Percentiles rank a stretch among this genome's conserved stretches.
phyloP scores from a whole-genome alignment of 2,329 filamentous ascomycete genomes.

The Penicillium oxalicum region DNA sequence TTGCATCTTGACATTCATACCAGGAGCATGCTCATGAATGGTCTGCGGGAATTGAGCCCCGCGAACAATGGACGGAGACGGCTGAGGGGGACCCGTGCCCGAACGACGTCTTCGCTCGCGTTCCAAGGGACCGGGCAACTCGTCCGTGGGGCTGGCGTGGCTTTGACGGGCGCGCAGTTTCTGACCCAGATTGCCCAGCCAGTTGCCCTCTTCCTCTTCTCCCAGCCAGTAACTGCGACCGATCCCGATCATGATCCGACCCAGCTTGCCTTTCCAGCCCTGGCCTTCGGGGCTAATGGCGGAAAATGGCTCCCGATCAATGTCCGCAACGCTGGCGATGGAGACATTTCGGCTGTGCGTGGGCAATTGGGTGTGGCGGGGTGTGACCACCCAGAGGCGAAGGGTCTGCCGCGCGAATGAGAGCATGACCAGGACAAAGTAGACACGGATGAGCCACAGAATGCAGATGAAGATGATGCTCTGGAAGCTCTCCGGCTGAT shows the following conservation, averaged over 20 bases:
- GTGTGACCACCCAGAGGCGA: slow-evolving; percentile 50
- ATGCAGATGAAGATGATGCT: slow-evolving; percentile 70
- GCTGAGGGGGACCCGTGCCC: slow-evolving; percentile 52
- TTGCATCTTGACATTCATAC: slow-evolving; percentile 34
- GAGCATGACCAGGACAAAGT: slow-evolving; percentile 79
- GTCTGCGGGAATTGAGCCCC: slow-evolving; percentile 31
- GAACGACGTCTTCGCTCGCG: slow-evolving; percentile 56
- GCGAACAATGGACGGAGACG: slow-evolving; percentile 34
- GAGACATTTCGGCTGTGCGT: slow-evolving; percentile 41
- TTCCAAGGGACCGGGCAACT: slow-evolving; percentile 43
- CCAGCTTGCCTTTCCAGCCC: slow-evolving; percentile 72
- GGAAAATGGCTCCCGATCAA: slow-evolving; percentile 63
- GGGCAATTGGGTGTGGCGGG: slow-evolving; percentile 35
- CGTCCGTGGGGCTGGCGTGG: slow-evolving; percentile 29
- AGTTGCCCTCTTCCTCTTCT: slow-evolving; percentile 56
- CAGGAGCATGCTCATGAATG: slow-evolving; percentile 24
- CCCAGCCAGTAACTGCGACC: slow-evolving; percentile 78
- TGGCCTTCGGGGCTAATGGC: slow-evolving; percentile 64
- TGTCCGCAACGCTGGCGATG: slow-evolving; percentile 42
- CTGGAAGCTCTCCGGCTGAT: slow-evolving; percentile 61
- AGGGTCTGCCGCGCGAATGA: slow-evolving; percentile 74
- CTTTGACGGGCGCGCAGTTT: slow-evolving; percentile 51
- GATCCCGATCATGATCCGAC: slow-evolving; percentile 69
- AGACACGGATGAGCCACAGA: slow-evolving; percentile 70
- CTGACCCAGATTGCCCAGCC: slow-evolving; percentile 59